Percentiles rank a stretch among this genome's conserved stretches.
Evolutionary conservation across 2,329 filamentous ascomycete genomes (phyloP).

Genomic region (Penicillium sp.): DNA sequence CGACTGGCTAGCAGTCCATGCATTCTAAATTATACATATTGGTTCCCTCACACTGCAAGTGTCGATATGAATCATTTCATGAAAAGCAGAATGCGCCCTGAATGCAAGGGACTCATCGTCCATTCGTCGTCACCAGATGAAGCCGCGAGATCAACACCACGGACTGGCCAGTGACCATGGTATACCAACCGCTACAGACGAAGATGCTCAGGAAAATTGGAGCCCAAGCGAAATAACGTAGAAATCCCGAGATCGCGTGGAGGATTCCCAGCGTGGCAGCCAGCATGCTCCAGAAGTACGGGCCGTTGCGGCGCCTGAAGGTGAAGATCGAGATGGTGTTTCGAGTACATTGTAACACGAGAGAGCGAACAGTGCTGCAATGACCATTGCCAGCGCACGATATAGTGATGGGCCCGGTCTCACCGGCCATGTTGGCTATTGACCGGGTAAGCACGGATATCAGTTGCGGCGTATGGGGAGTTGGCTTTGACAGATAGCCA

Average conservation of each 20-base stretch:
- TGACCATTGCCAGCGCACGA: constrained; percentile 17
- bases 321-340: constrained; percentile 18
- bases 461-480: too few species aligned
- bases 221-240: constrained; percentile 20
- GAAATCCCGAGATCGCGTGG: constrained; percentile 17
- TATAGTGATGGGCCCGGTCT: constrained; percentile 16
- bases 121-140: constrained; percentile 38
- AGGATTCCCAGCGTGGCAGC: constrained; percentile 18
- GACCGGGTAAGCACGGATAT: too few species aligned
- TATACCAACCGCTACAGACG: constrained; percentile 40
- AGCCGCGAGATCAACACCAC: constrained; percentile 44
- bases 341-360: constrained; percentile 19
- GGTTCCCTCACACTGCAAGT: too few species aligned
- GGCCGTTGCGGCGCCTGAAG: constrained; percentile 19
- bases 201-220: constrained; percentile 28
- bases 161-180: constrained; percentile 42
- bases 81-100: too few species aligned
- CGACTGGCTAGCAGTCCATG: too few species aligned
- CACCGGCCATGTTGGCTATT: constrained; percentile 17
- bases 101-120: too few species aligned
- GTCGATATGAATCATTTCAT: too few species aligned
- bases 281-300: constrained; percentile 26
- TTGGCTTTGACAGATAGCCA: too few species aligned
- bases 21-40: too few species aligned
- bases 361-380: constrained; percentile 14